Evolutionary conservation across 768 basidiomycete genomes (phyloP), one percentile per base, ranked within the genome.

Genomic region (Suillus plorans): DNA sequence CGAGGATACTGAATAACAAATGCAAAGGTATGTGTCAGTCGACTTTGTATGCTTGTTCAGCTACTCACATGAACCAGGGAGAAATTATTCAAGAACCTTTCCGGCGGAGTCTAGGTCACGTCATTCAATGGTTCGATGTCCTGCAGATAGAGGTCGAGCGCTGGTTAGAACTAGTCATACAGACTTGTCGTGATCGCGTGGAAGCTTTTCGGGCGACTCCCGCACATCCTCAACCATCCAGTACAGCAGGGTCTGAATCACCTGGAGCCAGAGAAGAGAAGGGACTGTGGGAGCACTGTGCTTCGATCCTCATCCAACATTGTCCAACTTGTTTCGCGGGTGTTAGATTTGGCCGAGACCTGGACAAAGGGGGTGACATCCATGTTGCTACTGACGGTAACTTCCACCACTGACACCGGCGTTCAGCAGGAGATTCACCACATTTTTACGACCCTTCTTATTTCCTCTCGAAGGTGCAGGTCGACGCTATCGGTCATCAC

Each of bases 281-380:
- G 41, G 41, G 41, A 42, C 41, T 42, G 41, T 45, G 20, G 18
- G 60, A 34, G 31, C 20, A 45, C 52, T 59, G 60, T 53, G 55
- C 63, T 44, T 37, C 20, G 16, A 63, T 59, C 62, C 42, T 65
- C 25, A 25, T 55, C 22, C 64, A 73, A 28, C 67, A 72, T 5
- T 78, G 77, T 52, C 72, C 79, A 1, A 74, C 75, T 2, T 81
- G 79, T 25, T 71, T 69, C 36, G 68, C 66, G 10, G 72, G 68
- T 42, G 14, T 37, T 31, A 3, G 13, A 4, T 71, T 66, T 45
- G 69, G 71, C 1, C 60, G 64, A 61, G 25, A 25, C 60, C 10
- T 47, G n/a, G 10, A 2, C 12, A 28, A 20, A 31, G 60, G 60
- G 2, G 41, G 41, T 42, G 41, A 42, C 16, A 42, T 42, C 41